phyloP scores from a whole-genome alignment of 345 rosid species.

The Eutrema heterophyllum region DNA sequence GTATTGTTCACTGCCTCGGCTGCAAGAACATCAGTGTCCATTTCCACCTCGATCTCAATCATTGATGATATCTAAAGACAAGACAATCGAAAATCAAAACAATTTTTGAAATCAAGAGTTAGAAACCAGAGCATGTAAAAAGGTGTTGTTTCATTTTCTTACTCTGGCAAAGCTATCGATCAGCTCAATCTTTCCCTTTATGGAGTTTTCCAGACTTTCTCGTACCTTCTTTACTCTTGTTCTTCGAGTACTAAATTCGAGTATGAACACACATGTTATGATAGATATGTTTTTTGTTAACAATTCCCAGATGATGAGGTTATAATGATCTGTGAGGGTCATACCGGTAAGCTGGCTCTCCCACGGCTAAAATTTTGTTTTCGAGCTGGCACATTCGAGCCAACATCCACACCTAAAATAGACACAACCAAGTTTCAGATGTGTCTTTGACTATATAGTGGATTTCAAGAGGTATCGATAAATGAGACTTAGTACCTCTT shows the following conservation, averaged over 20 bases:
- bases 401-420: conserved; percentile 80
- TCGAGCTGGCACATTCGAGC: conserved; percentile 96
- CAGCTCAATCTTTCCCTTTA: conserved; percentile 74
- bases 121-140: not conserved
- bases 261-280: conserved; percentile 10
- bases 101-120: not conserved
- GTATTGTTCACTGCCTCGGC: conserved; percentile 79
- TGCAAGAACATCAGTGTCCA: conserved; percentile 94
- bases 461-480: not conserved
- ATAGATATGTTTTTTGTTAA: not conserved
- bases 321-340: conserved; percentile 10
- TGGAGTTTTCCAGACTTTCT: conserved; percentile 74
- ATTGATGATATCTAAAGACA: conserved; percentile 78
- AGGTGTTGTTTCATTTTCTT: conserved; percentile 1
- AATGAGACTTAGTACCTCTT: conserved; percentile 44
- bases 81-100: not conserved
- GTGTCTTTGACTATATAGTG: not conserved
- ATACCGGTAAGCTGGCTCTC: conserved; percentile 94
- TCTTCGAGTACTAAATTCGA: conserved; percentile 55
- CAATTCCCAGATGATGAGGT: not conserved
- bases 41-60: conserved; percentile 94
- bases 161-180: conserved; percentile 94
- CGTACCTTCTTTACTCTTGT: conserved; percentile 71
- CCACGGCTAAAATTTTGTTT: conserved; percentile 91
- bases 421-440: not conserved